Evolutionary conservation across 345 rosid species (phyloP), one percentile per base, ranked within the genome.

Genomic region (Murraya koenigii): DNA sequence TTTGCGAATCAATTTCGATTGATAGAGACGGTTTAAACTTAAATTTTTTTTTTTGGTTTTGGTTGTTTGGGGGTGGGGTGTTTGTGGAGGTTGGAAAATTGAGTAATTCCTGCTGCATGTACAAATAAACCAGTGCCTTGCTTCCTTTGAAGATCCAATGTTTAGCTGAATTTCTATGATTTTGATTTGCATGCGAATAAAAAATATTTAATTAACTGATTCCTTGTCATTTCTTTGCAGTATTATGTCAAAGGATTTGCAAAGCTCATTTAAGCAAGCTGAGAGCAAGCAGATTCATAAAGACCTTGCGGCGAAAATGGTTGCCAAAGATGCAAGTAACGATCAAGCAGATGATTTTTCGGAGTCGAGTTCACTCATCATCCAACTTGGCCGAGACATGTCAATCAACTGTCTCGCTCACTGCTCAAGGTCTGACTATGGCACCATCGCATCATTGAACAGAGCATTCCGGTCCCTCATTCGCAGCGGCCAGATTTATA

Each of bases 371-470:
- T 78, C 86, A 54, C 86, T 94, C 41, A 88, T 94, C 56, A 76
- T 81, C 77, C 82, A 77, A 69, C 88, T 94, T 72, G 94, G 91
- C 55, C 89, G 84, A 71, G 98, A 94, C 65, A 79, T 86, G 54
- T 80, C 94, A 3, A 69, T 93, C 13, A 87, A 71, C 62, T 93
- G 97, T 82, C 88, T 90, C 56, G 77, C 86, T 39, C 86, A 71
- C 66, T 90, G 93, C 86, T 87, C 95, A 1, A 86, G 97, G 84
- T 85, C 91, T 55, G 87, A 91, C 67, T 91, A 88, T 75, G 88
- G 83, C 33, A 41, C 79, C 41, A 77, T 90, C 22, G 87, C 90
- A 7, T 71, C 82, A 1, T 55, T 88, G 77, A 91, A 83, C 52
- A 77, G 49, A 38, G 79, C 82, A 66, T 85, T 91, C 78, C 77